A percentile compares a stretch with the other conserved stretches of the same genome.
Evolutionary conservation across 441 rosid genomes (phyloP).

Genomic region (Gossypium trilobum): DNA sequence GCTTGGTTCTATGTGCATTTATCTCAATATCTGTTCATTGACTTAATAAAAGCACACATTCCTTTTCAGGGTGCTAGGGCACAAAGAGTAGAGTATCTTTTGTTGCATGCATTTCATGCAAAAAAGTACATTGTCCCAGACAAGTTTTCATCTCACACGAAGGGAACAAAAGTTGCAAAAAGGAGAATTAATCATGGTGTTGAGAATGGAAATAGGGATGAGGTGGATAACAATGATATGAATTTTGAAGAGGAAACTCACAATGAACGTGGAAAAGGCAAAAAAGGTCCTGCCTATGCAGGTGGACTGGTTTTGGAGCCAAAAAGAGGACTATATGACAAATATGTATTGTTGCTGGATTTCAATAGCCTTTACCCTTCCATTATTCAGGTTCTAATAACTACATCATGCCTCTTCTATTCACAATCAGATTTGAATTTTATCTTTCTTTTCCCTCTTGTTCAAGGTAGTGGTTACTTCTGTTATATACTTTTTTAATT

Average conservation of each 20-base stretch:
- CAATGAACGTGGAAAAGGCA: conserved; percentile 45
- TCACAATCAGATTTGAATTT: conserved; percentile 6
- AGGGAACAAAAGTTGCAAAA: conserved; percentile 52
- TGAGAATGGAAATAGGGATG: conserved; percentile 39
- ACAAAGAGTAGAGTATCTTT: conserved; percentile 83
- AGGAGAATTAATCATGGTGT: conserved; percentile 40
- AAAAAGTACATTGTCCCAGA: conserved; percentile 91
- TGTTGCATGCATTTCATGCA: conserved; percentile 84
- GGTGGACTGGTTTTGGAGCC: conserved; percentile 99
- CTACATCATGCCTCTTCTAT: conserved; percentile 12
- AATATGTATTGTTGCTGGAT: conserved; percentile 83
- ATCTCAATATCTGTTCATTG: not conserved
- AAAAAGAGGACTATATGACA: conserved; percentile 87
- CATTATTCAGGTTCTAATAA: conserved; percentile 71
- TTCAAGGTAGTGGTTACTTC: conserved; percentile 1
- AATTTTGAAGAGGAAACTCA: conserved; percentile 36
- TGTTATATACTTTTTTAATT: conserved; percentile 4
- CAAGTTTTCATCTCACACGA: conserved; percentile 48
- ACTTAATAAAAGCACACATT: conserved; percentile 1
- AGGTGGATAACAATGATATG: conserved; percentile 35
- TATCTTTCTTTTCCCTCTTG: not conserved
- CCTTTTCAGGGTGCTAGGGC: conserved; percentile 87
- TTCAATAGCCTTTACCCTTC: conserved; percentile 98
- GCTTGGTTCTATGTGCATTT: conserved; percentile 6
- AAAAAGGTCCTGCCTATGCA: conserved; percentile 81